Evolutionary conservation across 441 rosid species (phyloP), one percentile per base, ranked within the genome.

Genomic region (Gossypium schwendimanii): DNA sequence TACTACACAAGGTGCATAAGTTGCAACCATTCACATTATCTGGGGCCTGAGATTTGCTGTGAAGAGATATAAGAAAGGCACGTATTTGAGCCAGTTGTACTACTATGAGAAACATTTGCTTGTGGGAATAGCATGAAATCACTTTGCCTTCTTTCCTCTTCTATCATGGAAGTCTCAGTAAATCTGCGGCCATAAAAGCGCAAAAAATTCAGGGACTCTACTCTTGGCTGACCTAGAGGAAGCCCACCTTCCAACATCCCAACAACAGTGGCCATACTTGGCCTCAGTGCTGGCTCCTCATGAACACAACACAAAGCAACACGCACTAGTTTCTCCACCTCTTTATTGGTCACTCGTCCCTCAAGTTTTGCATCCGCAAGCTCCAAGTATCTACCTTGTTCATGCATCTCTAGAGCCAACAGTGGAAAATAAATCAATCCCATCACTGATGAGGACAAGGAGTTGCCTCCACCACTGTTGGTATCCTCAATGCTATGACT

Each of bases 391-490:
- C 83, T 86, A 41, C 92, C 87, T 76, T 86, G 86, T 78, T 90
- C 96, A 52, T 93, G 98, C 98, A 91, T 90, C 80, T 93, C 98
- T 73, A 93, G 72, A n/a, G 97, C 98, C 67, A 87, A 78, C 57
- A 88, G 76, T 1, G 98, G 98, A 70, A 90, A 91, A 79, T 91
- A 93, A 52, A 85, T 76, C 50, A 83, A 78, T 70, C 79, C 81
- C 6, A 71, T 73, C 24, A 73, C 81, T 2, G 94, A 81, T 8
- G 87, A 87, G 1, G 87, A 86, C 0, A 87, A 78, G 21, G 87
- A 81, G 50, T 75, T 82, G 55, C 72, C 80, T 15, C 84, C 77
- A 65, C 83, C 81, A 14, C 85, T 82, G 63, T 58, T 75, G 39
- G 81, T 85, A 58, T 77, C 84, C 36, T 83, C 85, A 41, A 66